Percentiles rank a stretch among this genome's conserved stretches.
These are phyloP conservation scores for Tricholoma sp. DNA, from an alignment of 768 basidiomycete genomes.

Conservation along the genomic window DNA sequence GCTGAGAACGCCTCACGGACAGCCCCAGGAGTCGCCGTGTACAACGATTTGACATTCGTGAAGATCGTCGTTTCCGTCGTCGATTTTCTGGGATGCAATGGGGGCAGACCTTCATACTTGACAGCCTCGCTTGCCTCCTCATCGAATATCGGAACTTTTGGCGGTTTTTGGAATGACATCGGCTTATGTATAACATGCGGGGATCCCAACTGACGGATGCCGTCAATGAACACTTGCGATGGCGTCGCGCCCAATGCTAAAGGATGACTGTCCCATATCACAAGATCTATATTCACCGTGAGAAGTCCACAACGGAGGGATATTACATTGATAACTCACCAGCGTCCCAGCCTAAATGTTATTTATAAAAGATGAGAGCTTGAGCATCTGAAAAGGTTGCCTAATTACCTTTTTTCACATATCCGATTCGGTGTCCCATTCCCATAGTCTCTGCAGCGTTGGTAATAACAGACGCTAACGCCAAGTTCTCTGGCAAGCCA, in stretches of 20 bases:
- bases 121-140: conserved; percentile 59
- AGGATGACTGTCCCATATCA: conserved; percentile 84
- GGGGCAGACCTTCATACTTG: conserved; percentile 69
- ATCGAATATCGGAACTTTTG: conserved; percentile 66
- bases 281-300: conserved; percentile 47
- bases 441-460: conserved; percentile 71
- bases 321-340: conserved; percentile 30
- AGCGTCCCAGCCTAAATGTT: conserved; percentile 62
- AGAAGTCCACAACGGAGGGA: not conserved
- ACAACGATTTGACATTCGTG: conserved; percentile 54
- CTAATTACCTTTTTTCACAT: conserved; percentile 52
- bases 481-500: conserved; percentile 64
- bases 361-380: conserved; percentile 4
- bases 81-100: conserved; percentile 43
- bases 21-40: conserved; percentile 21
- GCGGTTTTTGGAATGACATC: conserved; percentile 35
- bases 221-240: conserved; percentile 85
- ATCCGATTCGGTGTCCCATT: conserved; percentile 79
- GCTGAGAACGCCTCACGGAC: conserved; percentile 27
- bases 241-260: conserved; percentile 84
- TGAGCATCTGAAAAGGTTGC: not conserved
- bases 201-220: conserved; percentile 63
- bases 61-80: conserved; percentile 43
- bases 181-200: conserved; percentile 51
- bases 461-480: conserved; percentile 71